Conservation (phyloP, 768 basidiomycete genomes). For the Lentinus tigrinus region DNA sequence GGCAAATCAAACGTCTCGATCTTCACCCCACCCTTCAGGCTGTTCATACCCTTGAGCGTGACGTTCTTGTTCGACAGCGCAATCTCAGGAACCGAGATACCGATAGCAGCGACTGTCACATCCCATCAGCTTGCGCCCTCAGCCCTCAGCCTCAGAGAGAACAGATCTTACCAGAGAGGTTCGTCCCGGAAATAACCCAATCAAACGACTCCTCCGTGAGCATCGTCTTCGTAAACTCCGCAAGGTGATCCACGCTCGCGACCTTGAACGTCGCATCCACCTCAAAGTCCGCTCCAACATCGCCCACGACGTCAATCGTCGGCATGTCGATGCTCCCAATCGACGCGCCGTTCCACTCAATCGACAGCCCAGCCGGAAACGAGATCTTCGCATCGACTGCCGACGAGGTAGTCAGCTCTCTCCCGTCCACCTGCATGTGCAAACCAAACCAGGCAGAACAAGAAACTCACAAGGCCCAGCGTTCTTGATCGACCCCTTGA, state of each 20-base stretch:
- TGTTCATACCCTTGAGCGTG: slow-evolving; percentile 69
- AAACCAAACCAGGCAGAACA: not conserved
- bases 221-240: slow-evolving; percentile 67
- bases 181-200: slow-evolving; percentile 67
- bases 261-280: slow-evolving; percentile 56
- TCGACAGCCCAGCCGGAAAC: slow-evolving; percentile 60
- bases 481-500: slow-evolving; percentile 65
- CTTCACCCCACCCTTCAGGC: slow-evolving; percentile 57
- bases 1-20: slow-evolving; percentile 73
- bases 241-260: slow-evolving; percentile 52
- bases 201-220: slow-evolving; percentile 65
- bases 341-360: slow-evolving; percentile 56
- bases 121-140: not conserved
- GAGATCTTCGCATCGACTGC: slow-evolving; percentile 65
- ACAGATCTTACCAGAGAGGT: slow-evolving; percentile 50
- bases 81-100: slow-evolving; percentile 55
- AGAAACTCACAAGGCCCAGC: slow-evolving; percentile 65
- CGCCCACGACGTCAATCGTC: slow-evolving; percentile 56
- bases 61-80: slow-evolving; percentile 55
- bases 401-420: not conserved
- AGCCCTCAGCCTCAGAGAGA: not conserved
- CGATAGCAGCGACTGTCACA: not conserved
- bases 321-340: slow-evolving; percentile 63
- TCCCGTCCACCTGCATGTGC: slow-evolving; percentile 2
- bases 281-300: slow-evolving; percentile 61